phyloP scores from a whole-genome alignment of 495 filamentous ascomycete genomes.

The Xylaria venustula region DNA sequence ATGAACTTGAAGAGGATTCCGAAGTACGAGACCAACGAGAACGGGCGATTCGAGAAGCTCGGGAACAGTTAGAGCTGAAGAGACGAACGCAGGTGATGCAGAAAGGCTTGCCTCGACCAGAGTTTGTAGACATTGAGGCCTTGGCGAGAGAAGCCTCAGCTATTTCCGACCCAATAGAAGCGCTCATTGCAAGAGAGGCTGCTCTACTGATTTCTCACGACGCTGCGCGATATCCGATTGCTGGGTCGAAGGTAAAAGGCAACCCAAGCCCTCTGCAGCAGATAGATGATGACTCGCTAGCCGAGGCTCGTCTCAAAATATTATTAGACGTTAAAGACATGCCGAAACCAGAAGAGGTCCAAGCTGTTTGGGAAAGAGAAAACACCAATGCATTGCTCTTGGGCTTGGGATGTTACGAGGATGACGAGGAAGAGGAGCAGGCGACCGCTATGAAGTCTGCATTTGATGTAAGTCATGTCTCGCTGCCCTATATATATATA shows the following conservation, averaged over 20 bases:
- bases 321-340: constrained; percentile 66
- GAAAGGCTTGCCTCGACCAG: constrained; percentile 74
- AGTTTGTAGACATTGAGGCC: constrained; percentile 65
- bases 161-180: constrained; percentile 37
- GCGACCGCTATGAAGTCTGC: constrained; percentile 58
- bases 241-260: constrained; percentile 62
- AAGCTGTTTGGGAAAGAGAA: constrained; percentile 63
- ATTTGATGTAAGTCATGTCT: constrained; percentile 58
- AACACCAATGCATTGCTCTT: constrained; percentile 62
- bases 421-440: constrained; percentile 67
- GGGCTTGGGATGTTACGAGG: constrained; percentile 73
- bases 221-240: constrained; percentile 68
- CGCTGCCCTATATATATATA: not conserved
- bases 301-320: constrained; percentile 73
- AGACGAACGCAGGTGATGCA: constrained; percentile 90
- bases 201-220: constrained; percentile 80
- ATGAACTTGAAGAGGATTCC: constrained; percentile 73
- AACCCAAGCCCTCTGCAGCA: constrained; percentile 57
- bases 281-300: constrained; percentile 69
- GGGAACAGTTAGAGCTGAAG: constrained; percentile 72
- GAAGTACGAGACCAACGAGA: constrained; percentile 76
- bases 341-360: constrained; percentile 59
- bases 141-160: constrained; percentile 60
- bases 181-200: constrained; percentile 69
- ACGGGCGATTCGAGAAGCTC: constrained; percentile 64